phyloP scores from a whole-genome alignment of 345 rosid species.

The Conringia planisiliqua region DNA sequence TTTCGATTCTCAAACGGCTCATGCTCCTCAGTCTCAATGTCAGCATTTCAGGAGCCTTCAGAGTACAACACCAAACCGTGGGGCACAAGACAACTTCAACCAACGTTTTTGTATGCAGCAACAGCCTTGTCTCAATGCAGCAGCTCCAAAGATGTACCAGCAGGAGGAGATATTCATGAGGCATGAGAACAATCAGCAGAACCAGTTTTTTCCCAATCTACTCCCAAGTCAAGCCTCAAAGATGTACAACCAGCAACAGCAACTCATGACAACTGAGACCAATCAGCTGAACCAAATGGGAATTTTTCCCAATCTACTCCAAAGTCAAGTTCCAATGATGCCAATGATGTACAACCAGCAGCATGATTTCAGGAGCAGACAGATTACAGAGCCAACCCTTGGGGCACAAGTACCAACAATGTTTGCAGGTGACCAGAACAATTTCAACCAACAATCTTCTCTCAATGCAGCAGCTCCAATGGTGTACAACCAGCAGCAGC shows the following conservation, averaged over 20 bases:
- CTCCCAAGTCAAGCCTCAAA: too few species aligned
- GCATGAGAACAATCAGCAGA: too few species aligned
- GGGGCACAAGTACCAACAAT: neutral
- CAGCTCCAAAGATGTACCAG: neutral
- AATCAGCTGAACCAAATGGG: neutral
- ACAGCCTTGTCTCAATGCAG: neutral
- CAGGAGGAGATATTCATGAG: too few species aligned
- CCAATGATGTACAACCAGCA: neutral
- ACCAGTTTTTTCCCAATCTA: too few species aligned
- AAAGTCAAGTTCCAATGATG: neutral
- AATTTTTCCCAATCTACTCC: neutral
- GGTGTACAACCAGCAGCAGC: neutral
- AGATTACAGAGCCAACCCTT: neutral
- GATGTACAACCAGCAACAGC: neutral
- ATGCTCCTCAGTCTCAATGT: too few species aligned
- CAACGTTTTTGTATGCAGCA: neutral
- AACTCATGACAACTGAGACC: neutral
- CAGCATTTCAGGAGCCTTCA: too few species aligned
- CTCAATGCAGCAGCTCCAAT: neutral
- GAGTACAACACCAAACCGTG: neutral
- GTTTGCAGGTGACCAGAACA: neutral
- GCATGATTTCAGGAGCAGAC: neutral
- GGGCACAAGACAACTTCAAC: neutral
- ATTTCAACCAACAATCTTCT: neutral
- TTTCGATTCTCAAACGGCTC: too few species aligned